Evolutionary conservation across 2,329 filamentous ascomycete species (phyloP).

Genomic region (Penicillium sp.): DNA sequence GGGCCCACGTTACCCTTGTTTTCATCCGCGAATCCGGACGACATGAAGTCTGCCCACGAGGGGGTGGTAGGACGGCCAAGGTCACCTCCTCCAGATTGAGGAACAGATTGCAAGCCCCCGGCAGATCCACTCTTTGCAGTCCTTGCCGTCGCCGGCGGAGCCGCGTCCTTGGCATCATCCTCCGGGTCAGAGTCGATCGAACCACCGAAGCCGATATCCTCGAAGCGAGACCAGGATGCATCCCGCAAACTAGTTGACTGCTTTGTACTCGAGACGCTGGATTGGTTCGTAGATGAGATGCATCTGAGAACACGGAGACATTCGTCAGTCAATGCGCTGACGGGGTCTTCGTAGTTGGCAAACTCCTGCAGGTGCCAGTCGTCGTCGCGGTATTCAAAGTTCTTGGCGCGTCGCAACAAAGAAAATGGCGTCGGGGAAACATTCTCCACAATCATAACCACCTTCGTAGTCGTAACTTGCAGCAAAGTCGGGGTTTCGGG

Average conservation of each 20-base stretch:
- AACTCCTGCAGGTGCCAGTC: constrained; percentile 82
- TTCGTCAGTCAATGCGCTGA: constrained; percentile 86
- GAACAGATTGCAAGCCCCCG: constrained; percentile 60
- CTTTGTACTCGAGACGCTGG: constrained; percentile 67
- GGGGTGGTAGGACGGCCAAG: constrained; percentile 85
- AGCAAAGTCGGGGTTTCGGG: constrained; percentile 74
- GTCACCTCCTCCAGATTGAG: constrained; percentile 65
- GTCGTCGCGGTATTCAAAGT: constrained; percentile 92
- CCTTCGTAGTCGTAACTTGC: constrained; percentile 77
- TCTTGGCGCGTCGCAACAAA: constrained; percentile 81
- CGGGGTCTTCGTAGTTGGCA: constrained; percentile 83
- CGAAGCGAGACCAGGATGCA: constrained; percentile 94
- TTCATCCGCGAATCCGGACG: constrained; percentile 82
- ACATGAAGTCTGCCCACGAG: constrained; percentile 97
- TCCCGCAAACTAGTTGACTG: constrained; percentile 72
- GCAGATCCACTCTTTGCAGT: constrained; percentile 38
- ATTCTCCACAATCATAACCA: constrained; percentile 93
- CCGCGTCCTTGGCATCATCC: constrained; percentile 47
- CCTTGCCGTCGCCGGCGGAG: constrained; percentile 19
- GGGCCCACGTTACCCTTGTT: constrained; percentile 60
- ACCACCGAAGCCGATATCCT: constrained; percentile 87
- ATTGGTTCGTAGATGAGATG: constrained; percentile 86
- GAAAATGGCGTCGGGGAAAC: constrained; percentile 95
- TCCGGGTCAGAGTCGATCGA: constrained; percentile 68
- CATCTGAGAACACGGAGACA: constrained; percentile 85